A percentile compares a stretch with the other conserved stretches of the same genome.
Evolutionary conservation across 345 rosid genomes (phyloP).

Genomic region (Ceriops decandra): DNA sequence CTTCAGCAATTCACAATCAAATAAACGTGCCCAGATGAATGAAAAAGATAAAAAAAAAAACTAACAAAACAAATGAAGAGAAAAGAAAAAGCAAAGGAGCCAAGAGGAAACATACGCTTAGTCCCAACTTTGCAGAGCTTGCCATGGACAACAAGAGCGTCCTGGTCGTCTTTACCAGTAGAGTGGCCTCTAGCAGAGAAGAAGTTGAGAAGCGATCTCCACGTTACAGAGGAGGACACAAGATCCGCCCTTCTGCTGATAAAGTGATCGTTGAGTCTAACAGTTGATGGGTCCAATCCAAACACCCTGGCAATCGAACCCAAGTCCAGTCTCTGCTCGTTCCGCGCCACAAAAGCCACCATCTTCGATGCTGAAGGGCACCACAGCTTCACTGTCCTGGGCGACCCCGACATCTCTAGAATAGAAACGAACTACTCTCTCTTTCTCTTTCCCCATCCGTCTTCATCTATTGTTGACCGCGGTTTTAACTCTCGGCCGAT

Average conservation of each 20-base stretch:
- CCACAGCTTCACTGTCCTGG: conserved; percentile 47
- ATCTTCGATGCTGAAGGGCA: conserved; percentile 56
- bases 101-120: conserved; percentile 43
- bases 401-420: not conserved
- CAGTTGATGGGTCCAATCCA: conserved; percentile 63
- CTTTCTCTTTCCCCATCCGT: too few species aligned
- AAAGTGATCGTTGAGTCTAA: conserved; percentile 82
- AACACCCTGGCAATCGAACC: conserved; percentile 59
- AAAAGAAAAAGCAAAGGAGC: not conserved
- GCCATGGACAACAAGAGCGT: conserved; percentile 66
- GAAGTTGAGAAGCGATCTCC: conserved; percentile 68
- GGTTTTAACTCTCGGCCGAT: too few species aligned
- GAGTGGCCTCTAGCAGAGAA: conserved; percentile 75
- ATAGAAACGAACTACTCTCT: too few species aligned
- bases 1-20: not conserved
- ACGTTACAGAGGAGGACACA: conserved; percentile 65
- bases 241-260: conserved; percentile 70
- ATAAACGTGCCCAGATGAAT: too few species aligned
- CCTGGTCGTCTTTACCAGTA: conserved; percentile 49
- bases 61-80: not conserved
- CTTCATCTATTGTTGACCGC: too few species aligned
- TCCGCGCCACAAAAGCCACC: conserved; percentile 40
- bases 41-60: not conserved
- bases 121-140: conserved; percentile 51
- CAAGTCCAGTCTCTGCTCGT: conserved; percentile 61